A percentile compares a stretch with the other conserved stretches of the same genome.
phyloP scores from a whole-genome alignment of 495 filamentous ascomycete species.

The Parmelia sp. region DNA sequence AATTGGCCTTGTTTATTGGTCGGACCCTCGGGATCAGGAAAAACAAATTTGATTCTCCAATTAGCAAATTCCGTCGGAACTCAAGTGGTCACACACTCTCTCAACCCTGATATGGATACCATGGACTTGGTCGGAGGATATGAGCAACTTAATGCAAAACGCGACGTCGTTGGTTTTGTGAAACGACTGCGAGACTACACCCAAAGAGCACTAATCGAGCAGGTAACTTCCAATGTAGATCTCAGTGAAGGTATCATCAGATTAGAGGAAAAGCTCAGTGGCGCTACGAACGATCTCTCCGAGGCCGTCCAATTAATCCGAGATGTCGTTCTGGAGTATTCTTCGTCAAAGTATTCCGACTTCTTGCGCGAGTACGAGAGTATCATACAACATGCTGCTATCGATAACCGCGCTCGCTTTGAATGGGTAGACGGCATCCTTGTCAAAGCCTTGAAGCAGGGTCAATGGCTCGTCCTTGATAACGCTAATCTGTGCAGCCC shows the following conservation, averaged over 20 bases:
- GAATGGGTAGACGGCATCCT: slow-evolving; percentile 95
- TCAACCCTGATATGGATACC: slow-evolving; percentile 90
- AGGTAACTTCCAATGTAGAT: neutral
- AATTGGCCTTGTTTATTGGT: slow-evolving; percentile 84
- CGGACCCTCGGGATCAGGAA: slow-evolving; percentile 79
- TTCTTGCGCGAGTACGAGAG: slow-evolving; percentile 29
- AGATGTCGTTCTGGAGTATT: neutral
- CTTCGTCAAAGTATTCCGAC: slow-evolving; percentile 29
- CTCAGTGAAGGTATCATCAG: neutral
- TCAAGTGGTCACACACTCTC: slow-evolving; percentile 64
- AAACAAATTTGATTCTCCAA: slow-evolving; percentile 69
- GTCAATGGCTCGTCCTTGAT: slow-evolving; percentile 89
- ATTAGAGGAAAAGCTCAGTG: slow-evolving; percentile 1
- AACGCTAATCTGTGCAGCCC: slow-evolving; percentile 95
- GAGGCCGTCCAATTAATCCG: slow-evolving; percentile 1
- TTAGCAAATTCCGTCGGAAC: slow-evolving; percentile 73
- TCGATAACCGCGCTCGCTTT: slow-evolving; percentile 63
- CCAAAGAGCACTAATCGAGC: slow-evolving; percentile 3
- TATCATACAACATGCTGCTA: slow-evolving; percentile 37
- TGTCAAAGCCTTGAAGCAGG: slow-evolving; percentile 75
- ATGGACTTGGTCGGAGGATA: slow-evolving; percentile 97
- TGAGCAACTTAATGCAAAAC: slow-evolving; percentile 79
- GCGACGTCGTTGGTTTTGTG: slow-evolving; percentile 54
- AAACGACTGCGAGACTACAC: slow-evolving; percentile 41
- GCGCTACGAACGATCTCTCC: neutral